Evolutionary conservation across 768 basidiomycete genomes (phyloP).

Genomic region (Naganishia vishniacii): DNA sequence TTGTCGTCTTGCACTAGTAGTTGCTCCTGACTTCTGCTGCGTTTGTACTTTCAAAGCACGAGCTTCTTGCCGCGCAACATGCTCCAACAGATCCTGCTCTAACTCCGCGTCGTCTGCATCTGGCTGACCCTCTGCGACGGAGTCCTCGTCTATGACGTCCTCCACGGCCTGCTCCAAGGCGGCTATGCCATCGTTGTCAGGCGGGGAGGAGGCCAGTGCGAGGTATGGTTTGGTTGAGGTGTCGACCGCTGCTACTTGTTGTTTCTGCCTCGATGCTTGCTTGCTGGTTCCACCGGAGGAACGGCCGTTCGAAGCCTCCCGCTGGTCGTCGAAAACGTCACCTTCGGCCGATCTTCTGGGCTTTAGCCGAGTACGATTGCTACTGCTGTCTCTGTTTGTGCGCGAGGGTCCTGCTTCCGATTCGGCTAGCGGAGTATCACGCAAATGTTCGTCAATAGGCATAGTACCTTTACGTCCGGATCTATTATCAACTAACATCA

Average conservation of each 20-base stretch:
- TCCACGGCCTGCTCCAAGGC: slow-evolving; percentile 8
- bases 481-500: neutral
- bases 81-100: slow-evolving; percentile 1
- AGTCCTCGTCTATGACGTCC: slow-evolving; percentile 5
- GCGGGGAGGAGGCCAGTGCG: slow-evolving; percentile 5
- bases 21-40: no score
- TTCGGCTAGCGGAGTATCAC: neutral
- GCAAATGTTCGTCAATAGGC: slow-evolving; percentile 5
- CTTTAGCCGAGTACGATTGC: neutral
- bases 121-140: slow-evolving; percentile 8
- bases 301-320: neutral
- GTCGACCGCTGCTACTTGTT: neutral
- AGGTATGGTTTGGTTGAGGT: neutral
- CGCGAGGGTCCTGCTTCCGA: slow-evolving; percentile 8
- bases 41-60: no score
- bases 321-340: slow-evolving; percentile 2
- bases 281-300: neutral
- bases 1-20: neutral
- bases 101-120: slow-evolving; percentile 5
- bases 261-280: neutral
- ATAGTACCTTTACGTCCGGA: neutral
- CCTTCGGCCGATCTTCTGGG: slow-evolving; percentile 1
- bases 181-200: neutral
- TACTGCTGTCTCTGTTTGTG: neutral
- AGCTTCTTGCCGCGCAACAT: neutral